Evolutionary conservation across 2,329 filamentous ascomycete species (phyloP), one percentile per base, ranked within the genome.

Genomic region (Penicillium sp.): DNA sequence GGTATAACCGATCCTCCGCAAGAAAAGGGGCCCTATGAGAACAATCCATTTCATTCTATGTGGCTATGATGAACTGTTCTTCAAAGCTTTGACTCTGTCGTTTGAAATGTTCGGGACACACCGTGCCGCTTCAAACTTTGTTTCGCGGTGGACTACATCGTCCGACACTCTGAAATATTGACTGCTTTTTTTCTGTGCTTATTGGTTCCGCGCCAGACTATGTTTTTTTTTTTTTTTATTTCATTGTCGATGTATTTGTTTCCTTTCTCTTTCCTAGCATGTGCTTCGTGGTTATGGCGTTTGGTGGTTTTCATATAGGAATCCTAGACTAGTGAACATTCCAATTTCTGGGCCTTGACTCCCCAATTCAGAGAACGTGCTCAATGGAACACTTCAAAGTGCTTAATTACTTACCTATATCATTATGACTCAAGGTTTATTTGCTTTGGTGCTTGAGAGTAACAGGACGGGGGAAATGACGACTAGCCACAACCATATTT

Each of bases 11-110:
- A 57, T 44, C 36, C 48, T 55, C 51, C 47, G 30, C 18, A 19
- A 23, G 14, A 43, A 54, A 19, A 26, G 39, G 39, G 55, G 36
- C 47, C 49, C 45, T 55, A 39, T 51, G 35, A 13, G 14, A 34
- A 52, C 27, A 44, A 40, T 38, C 35, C 45, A 56, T 51, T 41
- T 43, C 53, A 48, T 53, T 51, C 19, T 42, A 62, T 29, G 38
- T 39, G 55, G 57, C 47, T 43, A 51, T 57, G 62, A 64, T 63
- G 56, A 56, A 47, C 36, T 36, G 14, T 9, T 58, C 61, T 27
- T 4, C 14, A n/a, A 47, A 45, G 35, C 19, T 43, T 18, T 4
- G 32, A 11, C 27, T 40, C 39, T 35, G n/a, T 51, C 40, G 14
- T 36, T 34, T 29, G 30, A 18, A 23, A 42, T 34, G 53, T 36